Base-by-base conservation (phyloP, 371 early-diverging fungal genomes). In the Blakeslea trispora region DNA sequence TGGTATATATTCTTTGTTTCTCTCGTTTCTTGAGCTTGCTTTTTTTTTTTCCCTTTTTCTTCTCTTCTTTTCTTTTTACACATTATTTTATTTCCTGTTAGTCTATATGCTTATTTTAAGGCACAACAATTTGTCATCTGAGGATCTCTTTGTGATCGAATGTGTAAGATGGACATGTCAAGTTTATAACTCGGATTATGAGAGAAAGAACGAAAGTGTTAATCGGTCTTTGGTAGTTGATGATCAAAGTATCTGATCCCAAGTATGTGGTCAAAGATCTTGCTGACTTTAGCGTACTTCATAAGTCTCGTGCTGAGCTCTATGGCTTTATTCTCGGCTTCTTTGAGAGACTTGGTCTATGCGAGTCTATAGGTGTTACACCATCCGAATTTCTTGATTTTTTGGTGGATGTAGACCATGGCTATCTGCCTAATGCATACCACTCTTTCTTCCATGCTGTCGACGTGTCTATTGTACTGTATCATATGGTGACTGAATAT, bases 381-480 rank as follows among this genome's bases (percentile, higher is more conserved):
- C 69, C 82, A 10, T 83, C 79, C 32, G 82, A 83, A 53, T 69
- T 95, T 56, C 81, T 94, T 13, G 91, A 91, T 55, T 93, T 93
- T 58, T 72, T 89, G 31, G 72, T 91, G 19, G 92, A 90, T 59
- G 86, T 95, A n/a, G 91, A 91, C 55, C 66, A 75, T 23, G 89
- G 90, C 31, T 93, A 94, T 68, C 71, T 78, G 10, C 73, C 81
- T 10, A 91, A 90, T 55, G 91, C 93, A 8, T 95, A 95, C 59
- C 96, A 95, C 64, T 90, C 90, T 5, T 94, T 94, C 59, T 83
- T 83, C 66, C 96, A 94, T 65, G 93, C 92, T 6, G 86, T 89
- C 0, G 96, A 95, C 69, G 94, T 95, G 1, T 83, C 89, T 0
- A 80, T 86, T 42, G 90, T 93, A 49, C 70, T 93, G 9, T 91